Conservation (phyloP, 768 basidiomycete genomes). For the Pleurotus tuber-regium region DNA sequence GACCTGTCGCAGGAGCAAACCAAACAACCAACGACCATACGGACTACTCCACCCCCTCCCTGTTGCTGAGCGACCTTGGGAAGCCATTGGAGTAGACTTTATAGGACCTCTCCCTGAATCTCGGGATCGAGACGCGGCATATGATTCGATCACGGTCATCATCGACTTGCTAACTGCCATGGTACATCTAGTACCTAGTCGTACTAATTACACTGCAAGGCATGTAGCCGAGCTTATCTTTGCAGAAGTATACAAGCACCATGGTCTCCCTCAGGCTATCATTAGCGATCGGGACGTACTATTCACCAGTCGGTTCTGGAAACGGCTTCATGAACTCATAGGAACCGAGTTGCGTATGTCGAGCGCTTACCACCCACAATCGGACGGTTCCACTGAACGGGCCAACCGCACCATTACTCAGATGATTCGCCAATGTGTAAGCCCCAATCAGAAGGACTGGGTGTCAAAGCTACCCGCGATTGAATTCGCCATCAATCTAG, state of each 20-base stretch:
- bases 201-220: conserved; percentile 7
- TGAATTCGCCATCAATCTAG: conserved; percentile 35
- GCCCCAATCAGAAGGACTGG: conserved; percentile 27
- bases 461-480: conserved; percentile 24
- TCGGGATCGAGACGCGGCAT: conserved; percentile 15
- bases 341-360: conserved; percentile 25
- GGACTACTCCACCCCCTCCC: conserved; percentile 16
- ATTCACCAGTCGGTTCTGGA: conserved; percentile 15
- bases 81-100: conserved; percentile 27
- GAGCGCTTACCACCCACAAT: conserved; percentile 19
- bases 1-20: conserved; percentile 16
- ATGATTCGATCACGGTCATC: conserved; percentile 23
- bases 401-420: conserved; percentile 28
- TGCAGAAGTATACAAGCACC: conserved; percentile 21
- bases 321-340: conserved; percentile 15
- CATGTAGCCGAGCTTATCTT: conserved; percentile 12
- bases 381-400: conserved; percentile 29
- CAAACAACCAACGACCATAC: conserved; percentile 15
- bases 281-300: conserved; percentile 20
- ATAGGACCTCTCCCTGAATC: conserved; percentile 27
- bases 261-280: conserved; percentile 30
- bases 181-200: conserved; percentile 15
- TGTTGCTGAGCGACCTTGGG: conserved; percentile 22
- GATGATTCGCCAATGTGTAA: conserved; percentile 24
- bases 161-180: conserved; percentile 19